Base-by-base conservation (phyloP, 345 rosid genomes). In the Melastoma malabathricum region DNA sequence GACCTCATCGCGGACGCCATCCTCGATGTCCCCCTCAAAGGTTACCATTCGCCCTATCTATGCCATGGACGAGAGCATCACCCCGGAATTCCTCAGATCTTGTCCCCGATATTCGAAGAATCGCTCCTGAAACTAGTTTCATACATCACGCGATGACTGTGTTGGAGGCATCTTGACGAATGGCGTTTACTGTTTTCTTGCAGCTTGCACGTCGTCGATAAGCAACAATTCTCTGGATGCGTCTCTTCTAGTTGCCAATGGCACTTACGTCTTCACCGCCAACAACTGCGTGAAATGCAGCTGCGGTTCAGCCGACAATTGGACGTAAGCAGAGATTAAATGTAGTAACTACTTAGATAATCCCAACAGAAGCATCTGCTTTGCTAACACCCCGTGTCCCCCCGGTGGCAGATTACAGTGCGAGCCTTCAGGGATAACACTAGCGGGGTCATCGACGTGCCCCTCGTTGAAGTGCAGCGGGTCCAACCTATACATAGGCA, bases 381-480 rank as follows among this genome's bases (percentile, higher is more conserved):
- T n/a, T n/a, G n/a, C n/a, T n/a, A n/a, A n/a, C n/a, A n/a, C n/a
- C n/a, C n/a, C n/a, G n/a, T n/a, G n/a, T n/a, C n/a, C n/a, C n/a
- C n/a, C n/a, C n/a, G n/a, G n/a, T n/a, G 22, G 27, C 86, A 89
- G 98, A 54, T 62, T 90, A 55, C 73, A 68, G 34, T 88, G 97
- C 31, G 67, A 81, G 59, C 75, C 89, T 3, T 67, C 89, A 9
- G 64, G 60, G 56, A 48, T 58, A 18, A 53, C 15, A 17, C 60
- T 68, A 17, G 44, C 82, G 7, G 55, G 14, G 1, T 52, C 74
- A 86, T 14, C 34, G 3, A 52, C 66, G 0, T 93, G 97, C 60
- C 82, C 86, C 4, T 44, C 80, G 3, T 41, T 74, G 82, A 70
- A 3, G 48, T 88, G 99, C 59, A 60, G 27, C 47, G 78, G 64